phyloP scores from a whole-genome alignment of 1,139 yeast genomes.

The Oligophagozyma castellii region DNA sequence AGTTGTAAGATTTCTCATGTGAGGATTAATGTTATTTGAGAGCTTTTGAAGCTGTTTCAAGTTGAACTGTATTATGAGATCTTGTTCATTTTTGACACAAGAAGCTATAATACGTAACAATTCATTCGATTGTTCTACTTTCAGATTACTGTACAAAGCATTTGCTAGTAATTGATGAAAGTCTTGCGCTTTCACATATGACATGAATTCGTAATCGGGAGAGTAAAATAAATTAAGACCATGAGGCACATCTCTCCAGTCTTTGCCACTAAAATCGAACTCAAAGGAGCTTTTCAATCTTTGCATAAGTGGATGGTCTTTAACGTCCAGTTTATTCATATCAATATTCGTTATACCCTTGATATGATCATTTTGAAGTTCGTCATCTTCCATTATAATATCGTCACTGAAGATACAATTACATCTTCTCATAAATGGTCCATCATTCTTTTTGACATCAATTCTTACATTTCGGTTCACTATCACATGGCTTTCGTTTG shows the following conservation, averaged over 20 bases:
- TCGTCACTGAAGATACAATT: slow-evolving; percentile 29
- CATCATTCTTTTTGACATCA: background rate
- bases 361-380: slow-evolving; percentile 10
- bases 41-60: slow-evolving; percentile 4
- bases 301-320: slow-evolving; percentile 22
- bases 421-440: slow-evolving; percentile 21
- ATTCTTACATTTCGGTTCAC: slow-evolving; percentile 5
- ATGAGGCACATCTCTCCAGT: slow-evolving; percentile 59
- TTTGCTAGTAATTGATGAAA: slow-evolving; percentile 16
- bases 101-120: slow-evolving; percentile 33
- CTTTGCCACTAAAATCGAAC: slow-evolving; percentile 46
- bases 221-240: slow-evolving; percentile 34
- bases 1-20: slow-evolving; percentile 29
- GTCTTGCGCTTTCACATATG: slow-evolving; percentile 7
- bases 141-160: slow-evolving; percentile 26
- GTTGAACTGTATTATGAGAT: slow-evolving; percentile 15
- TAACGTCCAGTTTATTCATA: slow-evolving; percentile 3
- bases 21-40: slow-evolving; percentile 4
- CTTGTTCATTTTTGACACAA: slow-evolving; percentile 34
- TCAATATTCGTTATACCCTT: slow-evolving; percentile 8
- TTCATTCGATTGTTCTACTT: slow-evolving; percentile 25
- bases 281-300: slow-evolving; percentile 28
- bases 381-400: slow-evolving; percentile 13
- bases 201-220: slow-evolving; percentile 12
- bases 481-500: slow-evolving; percentile 6